phyloP scores from a whole-genome alignment of 2,329 filamentous ascomycete species.

The Pseudogymnoascus pannorum region DNA sequence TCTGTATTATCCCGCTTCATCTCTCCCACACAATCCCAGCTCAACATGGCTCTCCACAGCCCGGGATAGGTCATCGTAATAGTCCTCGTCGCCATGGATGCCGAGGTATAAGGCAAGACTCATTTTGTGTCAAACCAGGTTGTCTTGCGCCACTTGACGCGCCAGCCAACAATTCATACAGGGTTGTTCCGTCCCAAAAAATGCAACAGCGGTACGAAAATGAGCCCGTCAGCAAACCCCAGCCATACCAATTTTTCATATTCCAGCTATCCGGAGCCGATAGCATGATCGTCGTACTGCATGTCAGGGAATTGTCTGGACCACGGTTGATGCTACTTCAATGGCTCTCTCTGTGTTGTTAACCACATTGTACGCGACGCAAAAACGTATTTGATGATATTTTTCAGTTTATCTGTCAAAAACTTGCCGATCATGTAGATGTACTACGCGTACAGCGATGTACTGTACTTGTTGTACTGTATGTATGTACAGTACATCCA shows the following conservation, averaged over 20 bases:
- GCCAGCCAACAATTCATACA: not conserved
- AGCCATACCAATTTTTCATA: not conserved
- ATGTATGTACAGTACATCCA: too few species aligned
- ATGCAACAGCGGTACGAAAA: not conserved
- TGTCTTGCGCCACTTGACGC: not conserved
- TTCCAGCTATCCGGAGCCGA: slow-evolving; percentile 6
- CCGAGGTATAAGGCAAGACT: not conserved
- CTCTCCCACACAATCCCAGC: not conserved
- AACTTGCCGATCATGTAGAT: not conserved
- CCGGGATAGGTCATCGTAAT: not conserved
- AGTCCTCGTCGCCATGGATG: too few species aligned
- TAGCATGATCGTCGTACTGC: slow-evolving; percentile 5
- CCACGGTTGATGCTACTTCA: not conserved
- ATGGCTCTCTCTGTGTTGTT: not conserved
- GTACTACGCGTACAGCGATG: not conserved
- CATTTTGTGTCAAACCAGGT: not conserved
- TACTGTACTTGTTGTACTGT: not conserved
- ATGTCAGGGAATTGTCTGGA: not conserved
- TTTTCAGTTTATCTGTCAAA: too few species aligned
- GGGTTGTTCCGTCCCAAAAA: not conserved
- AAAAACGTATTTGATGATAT: not conserved
- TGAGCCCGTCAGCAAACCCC: not conserved
- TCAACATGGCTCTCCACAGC: not conserved
- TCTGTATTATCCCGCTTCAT: not conserved
- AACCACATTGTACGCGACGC: not conserved